Percentiles rank a stretch among this genome's conserved stretches.
Conservation (phyloP, 768 basidiomycete species). For the Lanmaoa pseudosensibilis region DNA sequence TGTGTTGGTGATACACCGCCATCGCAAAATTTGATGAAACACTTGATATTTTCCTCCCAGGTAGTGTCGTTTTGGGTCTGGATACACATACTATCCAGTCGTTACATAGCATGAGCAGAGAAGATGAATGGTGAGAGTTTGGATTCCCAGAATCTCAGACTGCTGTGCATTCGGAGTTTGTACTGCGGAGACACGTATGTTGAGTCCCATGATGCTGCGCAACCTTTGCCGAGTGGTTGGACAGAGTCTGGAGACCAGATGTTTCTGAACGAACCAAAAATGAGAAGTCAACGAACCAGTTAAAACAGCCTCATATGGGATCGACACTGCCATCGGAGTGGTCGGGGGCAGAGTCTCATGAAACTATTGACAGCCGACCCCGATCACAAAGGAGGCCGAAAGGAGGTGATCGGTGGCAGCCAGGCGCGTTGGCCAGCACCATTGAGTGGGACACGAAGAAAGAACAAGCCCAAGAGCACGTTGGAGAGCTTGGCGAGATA, state of each 20-base stretch:
- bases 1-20: neutral
- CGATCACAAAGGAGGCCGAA: conserved; percentile 24
- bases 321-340: conserved; percentile 10
- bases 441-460: conserved; percentile 1
- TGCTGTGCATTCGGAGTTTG: conserved; percentile 2
- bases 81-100: neutral
- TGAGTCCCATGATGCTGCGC: neutral
- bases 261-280: neutral
- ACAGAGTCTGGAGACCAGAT: neutral
- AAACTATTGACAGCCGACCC: conserved; percentile 13
- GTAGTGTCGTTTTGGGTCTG: no score
- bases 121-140: neutral
- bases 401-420: conserved; percentile 28
- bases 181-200: conserved; percentile 2
- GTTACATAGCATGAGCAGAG: neutral
- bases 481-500: neutral
- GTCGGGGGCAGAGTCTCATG: conserved; percentile 1
- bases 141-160: neutral
- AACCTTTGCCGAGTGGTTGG: neutral
- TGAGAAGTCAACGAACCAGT: neutral
- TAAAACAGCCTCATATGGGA: neutral
- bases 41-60: neutral
- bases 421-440: conserved; percentile 5
- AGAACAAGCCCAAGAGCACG: neutral
- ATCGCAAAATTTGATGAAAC: no score